These are phyloP conservation scores for Globisporangium perplexum DNA, from an alignment of 352 stramenopile species.

Conservation along the genomic window DNA sequence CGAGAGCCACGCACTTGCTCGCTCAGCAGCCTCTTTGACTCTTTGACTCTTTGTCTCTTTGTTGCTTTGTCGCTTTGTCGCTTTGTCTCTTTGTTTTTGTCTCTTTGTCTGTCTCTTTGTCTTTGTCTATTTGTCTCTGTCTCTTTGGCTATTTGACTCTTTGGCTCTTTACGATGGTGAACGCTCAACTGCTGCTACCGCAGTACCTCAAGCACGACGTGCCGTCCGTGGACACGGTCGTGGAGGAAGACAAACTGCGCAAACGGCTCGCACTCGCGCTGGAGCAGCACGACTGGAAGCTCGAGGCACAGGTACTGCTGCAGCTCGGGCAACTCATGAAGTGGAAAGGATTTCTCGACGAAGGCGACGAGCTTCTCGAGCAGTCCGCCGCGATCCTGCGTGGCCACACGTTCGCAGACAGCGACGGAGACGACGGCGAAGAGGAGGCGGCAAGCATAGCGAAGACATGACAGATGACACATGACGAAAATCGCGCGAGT, in stretches of 20 bases:
- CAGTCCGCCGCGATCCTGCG: conserved; percentile 50
- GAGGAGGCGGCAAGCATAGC: no score
- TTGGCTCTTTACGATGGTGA: no score
- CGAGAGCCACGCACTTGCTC: neutral
- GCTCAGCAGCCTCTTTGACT: no score
- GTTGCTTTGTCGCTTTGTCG: no score
- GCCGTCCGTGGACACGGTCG: conserved; percentile 56
- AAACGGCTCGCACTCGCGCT: conserved; percentile 45
- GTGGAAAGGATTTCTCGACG: conserved; percentile 45
- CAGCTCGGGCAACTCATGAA: conserved; percentile 75
- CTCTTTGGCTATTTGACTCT: no score
- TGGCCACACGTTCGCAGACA: conserved; percentile 42
- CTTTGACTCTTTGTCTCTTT: no score
- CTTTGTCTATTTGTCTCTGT: no score
- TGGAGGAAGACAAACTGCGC: conserved; percentile 66
- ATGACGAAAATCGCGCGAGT: no score
- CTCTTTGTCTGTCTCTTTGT: no score
- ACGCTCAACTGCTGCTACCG: no score
- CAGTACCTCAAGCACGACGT: conserved; percentile 71
- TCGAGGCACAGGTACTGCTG: conserved; percentile 53
- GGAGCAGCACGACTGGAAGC: conserved; percentile 48
- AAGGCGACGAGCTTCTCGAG: conserved; percentile 42
- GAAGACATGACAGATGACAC: no score
- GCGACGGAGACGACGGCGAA: conserved; percentile 15
- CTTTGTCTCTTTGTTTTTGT: no score